Percentiles rank a stretch among this genome's conserved stretches.
These are phyloP conservation scores for Skeletonema marinoi DNA, from an alignment of 108 stramenopile genomes.

Conservation along the genomic window DNA sequence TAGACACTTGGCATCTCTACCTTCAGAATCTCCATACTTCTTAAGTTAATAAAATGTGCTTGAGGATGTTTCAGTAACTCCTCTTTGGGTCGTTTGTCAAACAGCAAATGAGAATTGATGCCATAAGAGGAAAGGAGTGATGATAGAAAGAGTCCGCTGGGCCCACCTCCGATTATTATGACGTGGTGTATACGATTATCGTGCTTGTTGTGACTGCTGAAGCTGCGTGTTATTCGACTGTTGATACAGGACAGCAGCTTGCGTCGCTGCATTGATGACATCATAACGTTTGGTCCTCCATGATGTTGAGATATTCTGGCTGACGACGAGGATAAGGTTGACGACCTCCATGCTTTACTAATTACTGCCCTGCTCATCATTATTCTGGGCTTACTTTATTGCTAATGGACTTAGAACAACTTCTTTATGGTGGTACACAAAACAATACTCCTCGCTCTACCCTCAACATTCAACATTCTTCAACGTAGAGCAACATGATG, in stretches of 20 bases:
- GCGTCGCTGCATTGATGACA: not conserved
- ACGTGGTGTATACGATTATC: slow-evolving; percentile 1
- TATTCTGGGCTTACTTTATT: too few species aligned
- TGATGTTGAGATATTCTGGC: not conserved
- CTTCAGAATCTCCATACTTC: slow-evolving; percentile 90
- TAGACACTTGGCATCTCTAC: slow-evolving; percentile 51
- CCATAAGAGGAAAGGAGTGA: slow-evolving; percentile 61
- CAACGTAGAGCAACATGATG: too few species aligned
- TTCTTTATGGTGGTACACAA: too few species aligned
- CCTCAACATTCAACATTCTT: too few species aligned
- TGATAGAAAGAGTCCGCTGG: slow-evolving; percentile 73
- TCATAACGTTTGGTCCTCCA: not conserved
- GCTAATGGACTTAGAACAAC: too few species aligned
- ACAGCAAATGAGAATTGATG: slow-evolving; percentile 49
- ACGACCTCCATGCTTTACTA: not conserved
- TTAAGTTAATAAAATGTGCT: slow-evolving; percentile 93
- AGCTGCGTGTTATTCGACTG: not conserved
- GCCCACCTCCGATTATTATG: slow-evolving; percentile 84
- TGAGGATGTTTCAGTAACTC: slow-evolving; percentile 81
- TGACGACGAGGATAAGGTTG: not conserved
- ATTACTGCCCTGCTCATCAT: too few species aligned
- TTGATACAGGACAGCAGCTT: not conserved
- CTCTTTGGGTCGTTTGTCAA: slow-evolving; percentile 60
- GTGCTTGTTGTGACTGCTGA: too few species aligned
- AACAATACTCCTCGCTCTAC: too few species aligned